phyloP scores from a whole-genome alignment of 257 asterid species.

The Rauvolfia tetraphylla region DNA sequence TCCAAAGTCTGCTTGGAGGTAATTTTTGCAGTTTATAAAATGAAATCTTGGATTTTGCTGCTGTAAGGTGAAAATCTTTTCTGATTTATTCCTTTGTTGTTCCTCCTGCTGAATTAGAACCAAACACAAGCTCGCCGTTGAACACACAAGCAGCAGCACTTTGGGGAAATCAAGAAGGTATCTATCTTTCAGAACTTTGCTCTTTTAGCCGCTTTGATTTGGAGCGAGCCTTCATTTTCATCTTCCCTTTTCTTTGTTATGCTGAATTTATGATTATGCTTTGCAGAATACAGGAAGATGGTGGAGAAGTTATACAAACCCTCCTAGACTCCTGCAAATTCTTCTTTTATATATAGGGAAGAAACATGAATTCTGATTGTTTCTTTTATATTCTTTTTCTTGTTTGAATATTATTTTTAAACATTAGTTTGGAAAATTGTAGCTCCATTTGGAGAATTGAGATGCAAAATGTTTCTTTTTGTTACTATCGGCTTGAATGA shows the following conservation, averaged over 20 bases:
- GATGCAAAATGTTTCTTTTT: neutral
- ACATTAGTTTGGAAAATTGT: neutral
- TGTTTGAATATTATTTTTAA: neutral
- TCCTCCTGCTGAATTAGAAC: constrained; percentile 43
- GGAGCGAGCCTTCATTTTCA: too few relatives aligned
- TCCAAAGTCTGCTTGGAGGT: constrained; percentile 98
- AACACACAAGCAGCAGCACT: constrained; percentile 84
- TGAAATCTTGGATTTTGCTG: neutral
- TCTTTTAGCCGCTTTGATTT: neutral
- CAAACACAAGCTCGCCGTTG: constrained; percentile 88
- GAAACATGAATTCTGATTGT: constrained; percentile 8
- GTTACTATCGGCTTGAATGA: neutral
- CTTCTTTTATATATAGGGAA: neutral
- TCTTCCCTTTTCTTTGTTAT: neutral
- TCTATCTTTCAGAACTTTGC: too few relatives aligned
- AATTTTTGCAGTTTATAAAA: neutral
- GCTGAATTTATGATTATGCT: neutral
- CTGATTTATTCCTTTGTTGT: neutral
- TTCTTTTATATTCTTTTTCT: neutral
- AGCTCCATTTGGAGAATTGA: neutral
- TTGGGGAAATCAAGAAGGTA: constrained; percentile 94
- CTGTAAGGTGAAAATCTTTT: neutral
- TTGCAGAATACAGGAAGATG: constrained; percentile 40
- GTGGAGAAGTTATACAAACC: constrained; percentile 48
- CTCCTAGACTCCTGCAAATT: constrained; percentile 1